A percentile compares a stretch with the other conserved stretches of the same genome.
These are phyloP conservation scores for Skeletonema costatum DNA, from an alignment of 108 stramenopile genomes.

Conservation along the genomic window DNA sequence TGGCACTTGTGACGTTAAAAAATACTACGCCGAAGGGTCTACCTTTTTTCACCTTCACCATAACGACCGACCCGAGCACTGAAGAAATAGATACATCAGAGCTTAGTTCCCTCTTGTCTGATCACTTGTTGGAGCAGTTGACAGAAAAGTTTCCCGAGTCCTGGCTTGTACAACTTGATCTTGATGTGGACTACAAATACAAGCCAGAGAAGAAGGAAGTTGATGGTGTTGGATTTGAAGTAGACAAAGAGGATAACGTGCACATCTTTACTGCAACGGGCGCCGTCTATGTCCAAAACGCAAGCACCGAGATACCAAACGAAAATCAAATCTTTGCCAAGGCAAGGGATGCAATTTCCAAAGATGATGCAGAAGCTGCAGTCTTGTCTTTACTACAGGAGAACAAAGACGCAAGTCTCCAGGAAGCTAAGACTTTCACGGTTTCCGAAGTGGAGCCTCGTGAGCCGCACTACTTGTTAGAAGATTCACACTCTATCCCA, in stretches of 20 bases:
- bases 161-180: background rate
- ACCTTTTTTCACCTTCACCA: background rate
- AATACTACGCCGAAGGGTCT: background rate
- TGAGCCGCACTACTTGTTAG: background rate
- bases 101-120: background rate
- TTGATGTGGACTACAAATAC: background rate
- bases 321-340: background rate
- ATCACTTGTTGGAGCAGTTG: background rate
- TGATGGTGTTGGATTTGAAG: background rate
- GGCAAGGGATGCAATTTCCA: background rate
- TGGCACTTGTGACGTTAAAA: background rate
- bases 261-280: background rate
- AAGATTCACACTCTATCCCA: background rate
- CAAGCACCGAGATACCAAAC: background rate
- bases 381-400: background rate
- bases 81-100: background rate
- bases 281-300: background rate
- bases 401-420: background rate
- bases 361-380: background rate
- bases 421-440: background rate
- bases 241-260: background rate
- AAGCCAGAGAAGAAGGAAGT: background rate
- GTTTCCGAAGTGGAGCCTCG: background rate
- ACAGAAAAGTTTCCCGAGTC: background rate
- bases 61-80: background rate